These are phyloP conservation scores for Sabuloglossum arenarium DNA, from an alignment of 495 filamentous ascomycete genomes.

Conservation along the genomic window DNA sequence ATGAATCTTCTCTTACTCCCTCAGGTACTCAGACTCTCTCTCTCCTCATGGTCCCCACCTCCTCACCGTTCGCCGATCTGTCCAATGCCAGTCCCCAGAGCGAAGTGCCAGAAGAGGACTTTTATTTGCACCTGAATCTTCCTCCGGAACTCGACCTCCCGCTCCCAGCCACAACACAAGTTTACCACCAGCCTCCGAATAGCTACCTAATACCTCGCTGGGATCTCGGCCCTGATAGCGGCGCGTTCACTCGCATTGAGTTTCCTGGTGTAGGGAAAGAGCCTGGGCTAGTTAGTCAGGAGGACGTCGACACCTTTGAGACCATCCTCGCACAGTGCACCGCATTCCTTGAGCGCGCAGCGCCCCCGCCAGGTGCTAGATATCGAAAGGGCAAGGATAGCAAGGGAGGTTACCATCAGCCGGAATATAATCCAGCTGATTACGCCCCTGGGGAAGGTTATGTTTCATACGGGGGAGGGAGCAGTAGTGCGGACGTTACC, in stretches of 20 bases:
- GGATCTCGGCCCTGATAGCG: conserved; percentile 70
- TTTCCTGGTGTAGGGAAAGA: conserved; percentile 53
- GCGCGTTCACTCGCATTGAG: conserved; percentile 77
- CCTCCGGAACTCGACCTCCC: conserved; percentile 87
- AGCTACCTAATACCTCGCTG: conserved; percentile 86
- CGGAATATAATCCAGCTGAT: conserved; percentile 56
- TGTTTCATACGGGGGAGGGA: conserved; percentile 19
- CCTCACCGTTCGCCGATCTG: conserved; percentile 44
- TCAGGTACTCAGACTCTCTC: conserved; percentile 78
- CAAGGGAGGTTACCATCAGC: conserved; percentile 12
- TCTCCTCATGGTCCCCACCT: conserved; percentile 81
- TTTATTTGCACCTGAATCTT: conserved; percentile 82
- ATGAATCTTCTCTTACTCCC: conserved; percentile 59
- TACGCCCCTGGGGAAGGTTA: conserved; percentile 68
- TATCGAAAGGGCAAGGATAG: conserved; percentile 10
- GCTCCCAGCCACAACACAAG: conserved; percentile 78
- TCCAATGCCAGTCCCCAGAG: conserved; percentile 30
- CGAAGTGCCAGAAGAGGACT: conserved; percentile 60
- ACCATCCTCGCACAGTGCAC: conserved; percentile 92
- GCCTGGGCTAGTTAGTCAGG: conserved; percentile 47
- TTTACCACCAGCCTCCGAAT: conserved; percentile 75
- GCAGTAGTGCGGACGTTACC: conserved; percentile 17
- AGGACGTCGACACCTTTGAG: conserved; percentile 91
- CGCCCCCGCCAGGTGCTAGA: conserved; percentile 21
- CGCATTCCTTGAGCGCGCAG: conserved; percentile 66